phyloP scores from a whole-genome alignment of 441 rosid species.

The Erysimum cheiri region DNA sequence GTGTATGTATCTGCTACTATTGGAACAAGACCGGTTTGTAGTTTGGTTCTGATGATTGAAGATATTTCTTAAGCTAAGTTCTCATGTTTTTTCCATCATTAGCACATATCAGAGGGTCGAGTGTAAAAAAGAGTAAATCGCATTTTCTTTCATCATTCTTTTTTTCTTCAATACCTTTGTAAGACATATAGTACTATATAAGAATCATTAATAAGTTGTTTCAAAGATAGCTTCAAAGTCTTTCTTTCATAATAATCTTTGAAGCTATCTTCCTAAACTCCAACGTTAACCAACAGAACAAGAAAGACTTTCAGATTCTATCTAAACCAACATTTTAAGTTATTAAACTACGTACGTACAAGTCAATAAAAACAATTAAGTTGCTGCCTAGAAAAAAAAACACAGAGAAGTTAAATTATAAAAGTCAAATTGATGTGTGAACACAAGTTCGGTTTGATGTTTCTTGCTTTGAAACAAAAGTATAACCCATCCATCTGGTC shows the following conservation, averaged over 20 bases:
- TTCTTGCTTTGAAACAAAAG: constrained; percentile 31
- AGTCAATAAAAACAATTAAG: constrained; percentile 5
- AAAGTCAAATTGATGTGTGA: constrained; percentile 41
- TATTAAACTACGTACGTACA: neutral
- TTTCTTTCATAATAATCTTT: neutral
- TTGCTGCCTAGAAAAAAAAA: too few species aligned
- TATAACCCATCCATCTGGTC: constrained; percentile 5
- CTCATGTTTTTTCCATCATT: neutral
- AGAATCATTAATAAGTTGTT: neutral
- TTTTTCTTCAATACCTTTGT: neutral
- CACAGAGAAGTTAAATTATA: neutral
- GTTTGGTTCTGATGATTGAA: constrained; percentile 10
- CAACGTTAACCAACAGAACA: constrained; percentile 25
- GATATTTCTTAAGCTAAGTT: neutral
- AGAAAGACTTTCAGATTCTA: constrained; percentile 25
- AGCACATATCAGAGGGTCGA: neutral
- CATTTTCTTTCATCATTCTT: neutral
- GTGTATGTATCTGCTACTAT: neutral
- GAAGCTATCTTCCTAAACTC: constrained; percentile 18
- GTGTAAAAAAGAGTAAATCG: neutral
- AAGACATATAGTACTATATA: too few species aligned
- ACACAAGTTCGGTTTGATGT: constrained; percentile 31
- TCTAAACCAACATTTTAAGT: neutral
- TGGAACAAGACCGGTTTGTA: constrained; percentile 29
- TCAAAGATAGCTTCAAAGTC: too few species aligned